Base-by-base conservation (phyloP, 1,139 yeast species). In the Saccharomyces hybrid region DNA sequence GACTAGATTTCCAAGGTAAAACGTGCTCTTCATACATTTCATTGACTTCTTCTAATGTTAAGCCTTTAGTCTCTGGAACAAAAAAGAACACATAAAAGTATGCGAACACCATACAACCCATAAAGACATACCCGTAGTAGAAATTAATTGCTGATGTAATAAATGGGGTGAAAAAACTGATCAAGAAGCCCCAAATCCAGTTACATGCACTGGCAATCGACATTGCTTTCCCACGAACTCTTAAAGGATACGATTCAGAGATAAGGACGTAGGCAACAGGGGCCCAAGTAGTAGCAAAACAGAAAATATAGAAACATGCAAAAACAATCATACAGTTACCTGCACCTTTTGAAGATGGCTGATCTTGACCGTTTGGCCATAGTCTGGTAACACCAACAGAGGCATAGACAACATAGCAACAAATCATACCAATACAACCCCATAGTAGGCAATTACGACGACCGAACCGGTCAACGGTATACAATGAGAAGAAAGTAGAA, bases 251-350 rank as follows among this genome's bases (percentile, higher is more conserved):
- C 55, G 83, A 76, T 73, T 87, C 95, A 41, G 91, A 81, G 53
- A 82, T 79, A 64, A 85, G 81, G 57, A 84, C 83, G 74, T 78
- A 87, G 53, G 83, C 84, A 66, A 84, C 81, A 63, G 95, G 91
- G 58, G 90, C 95, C 95, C 95, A 86, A 20, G 93, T 82, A 52
- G 84, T 77, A 52, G 95, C 93, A 69, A 86, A 87, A 75, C 80
- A 83, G 79, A 84, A 83, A 60, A 88, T 84, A 78, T 78, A 87
- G 67, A 86, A 74, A 74, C 91, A 84, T 44, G 91, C 81, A 61
- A 87, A 78, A 72, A 84, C 83, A 71, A 87, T 86, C 91, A 81
- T 79, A 57, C 84, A 87, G 68, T 83, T 75, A 69, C 91, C 91
- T 51, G 85, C 81, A 56, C 84, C 75, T 59, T 71, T 73, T 52